A percentile compares a stretch with the other conserved stretches of the same genome.
These are phyloP conservation scores for Paramyrothecium roridum DNA, from an alignment of 2,329 filamentous ascomycete genomes.

Conservation along the genomic window DNA sequence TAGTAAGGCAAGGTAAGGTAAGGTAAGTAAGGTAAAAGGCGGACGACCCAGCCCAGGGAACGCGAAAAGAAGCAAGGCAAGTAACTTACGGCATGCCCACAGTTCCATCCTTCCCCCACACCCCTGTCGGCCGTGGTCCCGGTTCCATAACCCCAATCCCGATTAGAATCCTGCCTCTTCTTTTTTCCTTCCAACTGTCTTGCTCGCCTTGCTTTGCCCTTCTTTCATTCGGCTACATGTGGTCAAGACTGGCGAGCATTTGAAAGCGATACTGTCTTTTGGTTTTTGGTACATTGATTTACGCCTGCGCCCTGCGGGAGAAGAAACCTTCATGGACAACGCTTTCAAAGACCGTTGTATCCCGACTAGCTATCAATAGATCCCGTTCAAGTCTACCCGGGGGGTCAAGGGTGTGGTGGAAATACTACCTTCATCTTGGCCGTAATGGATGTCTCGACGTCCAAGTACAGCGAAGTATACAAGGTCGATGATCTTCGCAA, in stretches of 20 bases:
- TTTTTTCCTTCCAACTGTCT: neutral
- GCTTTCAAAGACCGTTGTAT: neutral
- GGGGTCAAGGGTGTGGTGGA: too few species aligned
- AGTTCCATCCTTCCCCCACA: neutral
- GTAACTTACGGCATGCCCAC: neutral
- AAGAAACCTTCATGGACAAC: neutral
- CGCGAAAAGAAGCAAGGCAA: neutral
- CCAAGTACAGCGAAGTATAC: conserved; percentile 4
- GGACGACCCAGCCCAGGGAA: neutral
- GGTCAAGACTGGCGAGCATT: too few species aligned
- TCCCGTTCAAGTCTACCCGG: too few species aligned
- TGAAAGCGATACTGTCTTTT: too few species aligned
- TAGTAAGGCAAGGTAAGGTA: too few species aligned
- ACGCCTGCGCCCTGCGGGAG: neutral
- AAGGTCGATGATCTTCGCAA: conserved; percentile 8
- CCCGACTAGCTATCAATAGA: too few species aligned
- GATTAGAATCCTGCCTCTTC: neutral
- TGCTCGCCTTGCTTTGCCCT: neutral
- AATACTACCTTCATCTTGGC: neutral
- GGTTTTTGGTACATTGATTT: too few species aligned
- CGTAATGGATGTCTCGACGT: neutral
- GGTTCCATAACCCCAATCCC: neutral
- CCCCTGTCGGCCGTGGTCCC: neutral
- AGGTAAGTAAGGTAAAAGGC: neutral
- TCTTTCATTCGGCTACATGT: too few species aligned